A percentile compares a stretch with the other conserved stretches of the same genome.
phyloP scores from a whole-genome alignment of 2,329 filamentous ascomycete species.

The Trichoderma cornu-damae region DNA sequence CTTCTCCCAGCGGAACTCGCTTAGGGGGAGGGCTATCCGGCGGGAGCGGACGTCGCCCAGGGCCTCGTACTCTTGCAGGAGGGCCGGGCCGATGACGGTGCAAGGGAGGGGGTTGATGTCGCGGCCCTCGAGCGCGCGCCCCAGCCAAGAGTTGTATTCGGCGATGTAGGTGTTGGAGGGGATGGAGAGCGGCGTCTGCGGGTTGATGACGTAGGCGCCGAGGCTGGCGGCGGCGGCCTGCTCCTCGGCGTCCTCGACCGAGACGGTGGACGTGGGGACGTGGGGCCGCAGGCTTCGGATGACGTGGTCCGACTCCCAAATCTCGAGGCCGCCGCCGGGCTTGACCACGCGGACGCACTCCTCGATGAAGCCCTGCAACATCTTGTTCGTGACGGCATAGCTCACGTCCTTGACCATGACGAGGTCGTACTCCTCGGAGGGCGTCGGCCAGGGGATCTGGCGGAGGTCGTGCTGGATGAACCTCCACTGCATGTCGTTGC shows the following conservation, averaged over 20 bases:
- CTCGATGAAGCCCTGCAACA: constrained; percentile 54
- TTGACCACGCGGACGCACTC: constrained; percentile 73
- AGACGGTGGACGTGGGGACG: constrained; percentile 47
- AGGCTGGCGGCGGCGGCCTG: constrained; percentile 63
- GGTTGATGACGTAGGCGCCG: constrained; percentile 75
- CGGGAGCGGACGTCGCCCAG: constrained; percentile 66
- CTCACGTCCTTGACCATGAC: constrained; percentile 83
- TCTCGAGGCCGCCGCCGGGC: constrained; percentile 73
- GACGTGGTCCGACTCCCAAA: constrained; percentile 85
- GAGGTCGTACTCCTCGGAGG: constrained; percentile 75
- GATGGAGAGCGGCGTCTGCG: constrained; percentile 74
- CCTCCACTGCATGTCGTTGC: constrained; percentile 76
- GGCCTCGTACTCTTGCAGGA: constrained; percentile 73
- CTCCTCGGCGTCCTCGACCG: constrained; percentile 43
- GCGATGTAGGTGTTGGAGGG: constrained; percentile 76
- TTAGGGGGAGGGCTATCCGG: constrained; percentile 79
- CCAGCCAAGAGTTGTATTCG: constrained; percentile 79
- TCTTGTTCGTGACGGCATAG: constrained; percentile 56
- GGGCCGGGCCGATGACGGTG: constrained; percentile 66
- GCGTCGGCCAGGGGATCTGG: constrained; percentile 68
- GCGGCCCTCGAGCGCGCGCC: constrained; percentile 66
- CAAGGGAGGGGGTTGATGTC: constrained; percentile 72
- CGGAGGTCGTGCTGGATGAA: constrained; percentile 87
- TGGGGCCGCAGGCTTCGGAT: constrained; percentile 80
- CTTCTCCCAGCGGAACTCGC: constrained; percentile 81